A percentile compares a stretch with the other conserved stretches of the same genome.
These are phyloP conservation scores for Bryoerythrophyllum caledonicum DNA, from an alignment of 225 moss, liverwort and hornwort species.

Conservation along the genomic window DNA sequence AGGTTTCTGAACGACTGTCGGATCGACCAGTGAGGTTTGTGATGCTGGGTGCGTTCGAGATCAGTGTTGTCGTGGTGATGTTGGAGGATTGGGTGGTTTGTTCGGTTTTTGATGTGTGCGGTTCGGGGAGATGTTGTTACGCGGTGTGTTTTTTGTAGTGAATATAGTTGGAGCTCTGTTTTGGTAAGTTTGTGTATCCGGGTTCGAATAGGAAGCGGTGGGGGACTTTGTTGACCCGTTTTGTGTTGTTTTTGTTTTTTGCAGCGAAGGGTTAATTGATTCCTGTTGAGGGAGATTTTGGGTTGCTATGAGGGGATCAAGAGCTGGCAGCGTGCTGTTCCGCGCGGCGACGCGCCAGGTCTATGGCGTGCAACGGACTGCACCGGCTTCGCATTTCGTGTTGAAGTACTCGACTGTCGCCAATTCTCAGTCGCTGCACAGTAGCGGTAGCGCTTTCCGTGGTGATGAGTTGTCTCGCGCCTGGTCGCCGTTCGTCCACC, in stretches of 20 bases:
- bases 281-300: neutral
- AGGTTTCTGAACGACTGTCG: neutral
- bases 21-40: neutral
- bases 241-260: neutral
- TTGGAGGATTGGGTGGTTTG: too few relatives aligned
- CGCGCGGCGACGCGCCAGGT: slow-evolving; percentile 29
- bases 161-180: neutral
- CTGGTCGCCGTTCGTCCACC: slow-evolving; percentile 46
- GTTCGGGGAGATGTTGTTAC: neutral
- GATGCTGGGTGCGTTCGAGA: neutral
- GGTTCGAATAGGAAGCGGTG: neutral
- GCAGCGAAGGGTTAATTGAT: neutral
- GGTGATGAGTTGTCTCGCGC: slow-evolving; percentile 20
- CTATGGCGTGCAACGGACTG: slow-evolving; percentile 20
- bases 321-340: slow-evolving; percentile 25
- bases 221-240: neutral
- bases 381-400: neutral
- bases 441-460: neutral
- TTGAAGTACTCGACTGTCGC: slow-evolving; percentile 21
- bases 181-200: neutral
- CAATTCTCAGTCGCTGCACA: slow-evolving; percentile 13
- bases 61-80: neutral
- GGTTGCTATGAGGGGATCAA: slow-evolving; percentile 38
- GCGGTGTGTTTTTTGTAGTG: neutral
- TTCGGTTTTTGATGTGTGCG: neutral